Conservation (phyloP, 140 eudicot species). For the Flaveria floridana region DNA sequence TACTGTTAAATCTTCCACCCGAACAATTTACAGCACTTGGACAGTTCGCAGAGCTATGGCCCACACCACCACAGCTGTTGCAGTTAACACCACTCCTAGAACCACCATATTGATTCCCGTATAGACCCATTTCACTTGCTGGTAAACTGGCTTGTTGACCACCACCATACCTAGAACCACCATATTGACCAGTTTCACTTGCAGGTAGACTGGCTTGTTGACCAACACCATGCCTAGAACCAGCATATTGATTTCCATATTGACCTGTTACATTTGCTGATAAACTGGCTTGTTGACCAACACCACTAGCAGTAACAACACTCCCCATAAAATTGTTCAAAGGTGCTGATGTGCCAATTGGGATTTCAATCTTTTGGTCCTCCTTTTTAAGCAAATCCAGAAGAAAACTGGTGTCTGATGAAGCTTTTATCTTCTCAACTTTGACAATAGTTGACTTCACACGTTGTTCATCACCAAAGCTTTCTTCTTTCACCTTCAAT, state of each 20-base stretch:
- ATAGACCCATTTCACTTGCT: constrained; percentile 41
- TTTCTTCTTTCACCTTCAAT: constrained; percentile 90
- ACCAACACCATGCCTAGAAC: constrained; percentile 31
- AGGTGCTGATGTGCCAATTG: constrained; percentile 34
- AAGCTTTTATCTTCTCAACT: constrained; percentile 53
- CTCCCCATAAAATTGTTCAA: constrained; percentile 31
- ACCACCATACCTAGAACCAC: constrained; percentile 29
- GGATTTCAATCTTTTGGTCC: constrained; percentile 27
- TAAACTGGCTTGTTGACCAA: constrained; percentile 32
- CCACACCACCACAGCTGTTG: constrained; percentile 64
- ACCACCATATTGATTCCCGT: constrained; percentile 39
- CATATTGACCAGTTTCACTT: constrained; percentile 38
- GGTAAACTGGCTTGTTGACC: constrained; percentile 30
- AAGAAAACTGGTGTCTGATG: constrained; percentile 52
- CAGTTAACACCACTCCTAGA: constrained; percentile 42
- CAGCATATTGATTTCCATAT: constrained; percentile 38
- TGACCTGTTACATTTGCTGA: constrained; percentile 43
- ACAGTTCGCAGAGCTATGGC: constrained; percentile 60
- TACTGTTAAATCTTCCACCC: constrained; percentile 38
- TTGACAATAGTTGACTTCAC: constrained; percentile 74
- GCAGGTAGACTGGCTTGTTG: constrained; percentile 34
- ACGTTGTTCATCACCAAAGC: constrained; percentile 61
- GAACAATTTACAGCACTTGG: constrained; percentile 53
- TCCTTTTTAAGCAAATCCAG: constrained; percentile 47
- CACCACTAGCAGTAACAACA: constrained; percentile 9